Conservation (phyloP, 805 yeast species). For the Cyberlindnera amylophila region DNA sequence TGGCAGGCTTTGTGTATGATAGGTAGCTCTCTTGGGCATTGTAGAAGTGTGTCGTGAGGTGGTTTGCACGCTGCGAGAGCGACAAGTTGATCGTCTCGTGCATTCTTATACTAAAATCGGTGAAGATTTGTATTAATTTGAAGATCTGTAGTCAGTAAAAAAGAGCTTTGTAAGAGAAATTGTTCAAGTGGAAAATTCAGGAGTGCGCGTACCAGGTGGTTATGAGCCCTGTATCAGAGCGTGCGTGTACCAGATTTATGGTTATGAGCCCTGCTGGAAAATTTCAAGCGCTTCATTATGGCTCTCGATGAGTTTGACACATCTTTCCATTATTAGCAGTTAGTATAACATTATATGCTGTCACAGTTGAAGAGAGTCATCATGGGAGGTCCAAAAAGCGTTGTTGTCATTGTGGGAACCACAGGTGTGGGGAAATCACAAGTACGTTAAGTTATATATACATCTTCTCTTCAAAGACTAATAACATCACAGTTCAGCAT, state of each 20-base stretch:
- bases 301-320: too few relatives aligned
- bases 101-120: constrained; percentile 40
- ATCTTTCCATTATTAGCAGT: too few relatives aligned
- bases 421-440: constrained; percentile 97
- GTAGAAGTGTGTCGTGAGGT: constrained; percentile 74
- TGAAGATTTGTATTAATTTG: too few relatives aligned
- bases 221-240: too few relatives aligned
- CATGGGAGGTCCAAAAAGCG: constrained; percentile 29
- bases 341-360: too few relatives aligned
- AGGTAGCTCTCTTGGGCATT: constrained; percentile 73
- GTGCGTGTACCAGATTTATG: too few relatives aligned
- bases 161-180: too few relatives aligned
- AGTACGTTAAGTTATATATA: constrained; percentile 38
- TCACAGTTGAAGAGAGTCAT: constrained; percentile 1
- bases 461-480: not conserved
- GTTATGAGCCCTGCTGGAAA: too few relatives aligned
- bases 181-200: too few relatives aligned
- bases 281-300: too few relatives aligned
- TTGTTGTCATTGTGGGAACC: constrained; percentile 79
- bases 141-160: too few relatives aligned
- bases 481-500: constrained; percentile 48
- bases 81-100: constrained; percentile 73
- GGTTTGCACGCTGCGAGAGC: constrained; percentile 69
- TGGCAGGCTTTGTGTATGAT: constrained; percentile 39
- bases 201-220: too few relatives aligned